phyloP scores from a whole-genome alignment of 768 basidiomycete species.

The Tremella fuciformis region DNA sequence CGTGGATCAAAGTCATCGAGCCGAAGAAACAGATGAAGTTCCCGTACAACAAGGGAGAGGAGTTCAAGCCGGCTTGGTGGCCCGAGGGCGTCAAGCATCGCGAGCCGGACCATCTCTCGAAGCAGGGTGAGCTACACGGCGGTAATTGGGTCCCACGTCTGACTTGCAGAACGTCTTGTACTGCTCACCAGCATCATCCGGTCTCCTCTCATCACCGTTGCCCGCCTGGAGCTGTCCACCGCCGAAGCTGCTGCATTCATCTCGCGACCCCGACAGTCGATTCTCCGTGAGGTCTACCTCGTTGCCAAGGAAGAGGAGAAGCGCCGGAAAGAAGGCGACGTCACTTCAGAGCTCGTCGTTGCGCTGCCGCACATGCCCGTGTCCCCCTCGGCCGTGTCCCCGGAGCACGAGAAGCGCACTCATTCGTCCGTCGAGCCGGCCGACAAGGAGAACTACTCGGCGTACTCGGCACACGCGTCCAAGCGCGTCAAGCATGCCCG shows the following conservation, averaged over 20 bases:
- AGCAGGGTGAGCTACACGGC: conserved; percentile 45
- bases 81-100: conserved; percentile 51
- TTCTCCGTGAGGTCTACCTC: conserved; percentile 50
- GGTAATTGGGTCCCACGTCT: neutral
- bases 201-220: conserved; percentile 36
- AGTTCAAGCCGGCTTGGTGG: conserved; percentile 54
- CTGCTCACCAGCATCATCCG: conserved; percentile 50
- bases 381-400: conserved; percentile 26
- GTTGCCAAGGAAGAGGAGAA: conserved; percentile 52
- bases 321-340: conserved; percentile 27
- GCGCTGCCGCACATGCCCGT: conserved; percentile 36
- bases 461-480: conserved; percentile 17
- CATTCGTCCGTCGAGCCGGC: conserved; percentile 6
- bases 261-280: conserved; percentile 40
- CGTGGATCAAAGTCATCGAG: conserved; percentile 55
- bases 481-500: conserved; percentile 34
- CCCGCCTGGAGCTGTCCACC: conserved; percentile 50
- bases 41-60: conserved; percentile 54
- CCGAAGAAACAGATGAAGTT: conserved; percentile 53
- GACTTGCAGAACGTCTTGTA: conserved; percentile 48
- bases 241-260: conserved; percentile 48
- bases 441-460: conserved; percentile 35
- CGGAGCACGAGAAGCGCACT: conserved; percentile 33
- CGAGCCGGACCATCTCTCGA: conserved; percentile 54
- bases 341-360: conserved; percentile 25